Percentiles rank a stretch among this genome's conserved stretches.
These are phyloP conservation scores for Cladophialophora immunda DNA, from an alignment of 2,329 filamentous ascomycete species.

Conservation along the genomic window DNA sequence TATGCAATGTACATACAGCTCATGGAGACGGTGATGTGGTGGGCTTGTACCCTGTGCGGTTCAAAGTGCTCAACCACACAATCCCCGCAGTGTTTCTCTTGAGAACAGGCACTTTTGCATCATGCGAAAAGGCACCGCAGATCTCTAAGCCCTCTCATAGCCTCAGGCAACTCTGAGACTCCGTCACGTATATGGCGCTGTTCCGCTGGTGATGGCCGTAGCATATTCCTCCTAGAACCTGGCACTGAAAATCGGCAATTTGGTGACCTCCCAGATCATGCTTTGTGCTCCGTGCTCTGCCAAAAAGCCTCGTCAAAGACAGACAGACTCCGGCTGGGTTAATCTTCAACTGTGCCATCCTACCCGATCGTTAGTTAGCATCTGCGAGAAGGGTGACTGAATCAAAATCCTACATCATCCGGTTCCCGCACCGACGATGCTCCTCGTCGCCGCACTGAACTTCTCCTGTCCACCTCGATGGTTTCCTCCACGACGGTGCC, in stretches of 20 bases:
- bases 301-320: neutral
- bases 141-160: neutral
- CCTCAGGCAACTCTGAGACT: neutral
- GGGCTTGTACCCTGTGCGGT: neutral
- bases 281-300: neutral
- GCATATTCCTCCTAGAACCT: neutral
- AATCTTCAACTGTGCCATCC: neutral
- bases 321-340: neutral
- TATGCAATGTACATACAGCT: neutral
- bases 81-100: neutral
- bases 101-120: constrained; percentile 1
- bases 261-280: neutral
- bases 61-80: neutral
- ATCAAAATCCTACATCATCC: neutral
- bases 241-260: neutral
- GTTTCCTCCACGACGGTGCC: constrained; percentile 7
- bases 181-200: neutral
- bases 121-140: neutral
- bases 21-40: constrained; percentile 2
- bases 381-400: neutral
- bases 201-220: neutral
- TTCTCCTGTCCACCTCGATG: constrained; percentile 4
- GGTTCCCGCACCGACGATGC: neutral
- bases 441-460: neutral
- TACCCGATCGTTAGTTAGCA: neutral